Base-by-base conservation (phyloP, 73 alveolate genomes). In the Stentor coeruleus region DNA sequence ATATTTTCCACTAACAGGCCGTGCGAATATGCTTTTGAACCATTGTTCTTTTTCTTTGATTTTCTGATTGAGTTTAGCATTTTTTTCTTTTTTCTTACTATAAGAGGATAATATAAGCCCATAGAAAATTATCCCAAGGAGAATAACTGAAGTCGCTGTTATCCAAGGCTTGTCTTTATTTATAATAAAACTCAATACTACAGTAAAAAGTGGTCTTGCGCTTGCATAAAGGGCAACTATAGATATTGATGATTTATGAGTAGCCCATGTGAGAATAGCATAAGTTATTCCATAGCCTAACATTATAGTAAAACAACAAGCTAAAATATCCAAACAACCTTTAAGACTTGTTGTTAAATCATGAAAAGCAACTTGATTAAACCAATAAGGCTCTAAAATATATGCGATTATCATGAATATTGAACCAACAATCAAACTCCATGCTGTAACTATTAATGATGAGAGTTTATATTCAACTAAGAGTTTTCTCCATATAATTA, bases 231-330 rank as follows among this genome's bases (percentile, higher is more conserved):
- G 79, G 33, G 79, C 79, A 2, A 66, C 40, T 20, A 66, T 66
- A 26, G 79, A 66, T 20, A 66, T 66, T 66, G 79, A 66, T 66
- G 79, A 66, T 33, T 66, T 66, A 26, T 31, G n/a, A 14, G 79
- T 31, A 0, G 79, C 79, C 79, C 79, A 66, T 20, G 79, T 31
- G 15, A 66, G 36, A 26, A 66, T 20, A 1, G 15, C 79, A 33
- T 66, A 66, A 2, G n/a, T 66, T 1, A 20, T 11, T 66, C 49
- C 37, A 33, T 66, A 66, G 37, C 40, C 79, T 31, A 66, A 20
- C n/a, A 31, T 20, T 20, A 66, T 66, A 26, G 33, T 40, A 66
- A 31, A 20, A 33, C n/a, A 20, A 66, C 40, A 20, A 1, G n/a
- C 36, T 33, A 66, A 1, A 26, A 66, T 66, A 20, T 66, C 79